Conservation (phyloP, 768 basidiomycete genomes). For the Amanita fuliginea region DNA sequence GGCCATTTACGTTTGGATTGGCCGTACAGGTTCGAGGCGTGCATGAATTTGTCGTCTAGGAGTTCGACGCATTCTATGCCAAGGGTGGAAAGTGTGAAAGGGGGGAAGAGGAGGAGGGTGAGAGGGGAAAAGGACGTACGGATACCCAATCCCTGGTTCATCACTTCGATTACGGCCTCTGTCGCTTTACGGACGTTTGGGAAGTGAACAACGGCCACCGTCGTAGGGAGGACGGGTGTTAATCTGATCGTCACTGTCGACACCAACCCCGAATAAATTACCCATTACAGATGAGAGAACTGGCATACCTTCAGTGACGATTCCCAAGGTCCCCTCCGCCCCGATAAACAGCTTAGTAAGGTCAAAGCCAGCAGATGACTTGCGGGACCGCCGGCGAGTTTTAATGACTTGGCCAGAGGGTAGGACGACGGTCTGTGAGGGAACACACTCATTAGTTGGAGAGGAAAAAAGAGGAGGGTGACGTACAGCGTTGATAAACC, state of each 20-base stretch:
- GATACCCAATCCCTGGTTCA: slow-evolving; percentile 63
- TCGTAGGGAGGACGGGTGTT: slow-evolving; percentile 72
- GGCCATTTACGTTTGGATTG: slow-evolving; percentile 45
- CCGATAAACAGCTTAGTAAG: slow-evolving; percentile 80
- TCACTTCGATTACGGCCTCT: slow-evolving; percentile 61
- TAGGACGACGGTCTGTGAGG: slow-evolving; percentile 69
- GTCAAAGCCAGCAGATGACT: slow-evolving; percentile 85
- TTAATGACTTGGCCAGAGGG: slow-evolving; percentile 87
- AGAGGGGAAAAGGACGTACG: slow-evolving; percentile 34
- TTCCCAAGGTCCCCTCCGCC: slow-evolving; percentile 71
- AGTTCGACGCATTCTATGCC: slow-evolving; percentile 73
- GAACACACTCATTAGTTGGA: slow-evolving; percentile 9
- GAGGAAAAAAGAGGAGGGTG: neutral
- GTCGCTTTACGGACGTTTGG: slow-evolving; percentile 65
- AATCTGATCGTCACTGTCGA: slow-evolving; percentile 64
- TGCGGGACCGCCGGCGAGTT: slow-evolving; percentile 66
- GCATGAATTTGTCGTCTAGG: slow-evolving; percentile 62
- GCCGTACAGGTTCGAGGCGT: slow-evolving; percentile 45
- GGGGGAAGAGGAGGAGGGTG: neutral
- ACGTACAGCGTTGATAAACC: slow-evolving; percentile 75
- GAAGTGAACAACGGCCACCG: slow-evolving; percentile 76
- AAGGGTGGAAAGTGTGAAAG: neutral
- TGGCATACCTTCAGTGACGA: slow-evolving; percentile 68
- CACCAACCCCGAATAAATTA: neutral
- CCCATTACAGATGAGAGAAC: neutral